Evolutionary conservation across 1,284 basidiomycete genomes (phyloP), one percentile per base, ranked within the genome.

Genomic region (Naganishia cerealis): DNA sequence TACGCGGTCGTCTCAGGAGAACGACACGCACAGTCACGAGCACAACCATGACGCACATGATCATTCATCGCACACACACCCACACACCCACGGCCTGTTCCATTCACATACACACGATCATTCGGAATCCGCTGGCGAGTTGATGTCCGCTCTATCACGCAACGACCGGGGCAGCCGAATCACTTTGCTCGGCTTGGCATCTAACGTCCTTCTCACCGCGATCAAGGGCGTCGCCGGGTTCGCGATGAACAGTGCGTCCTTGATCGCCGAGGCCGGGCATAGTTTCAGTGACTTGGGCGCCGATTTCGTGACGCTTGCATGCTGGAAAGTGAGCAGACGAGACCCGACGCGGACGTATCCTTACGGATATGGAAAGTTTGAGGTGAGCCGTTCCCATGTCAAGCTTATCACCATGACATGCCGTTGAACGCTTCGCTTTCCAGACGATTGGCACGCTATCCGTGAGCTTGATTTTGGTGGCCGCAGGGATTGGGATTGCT

Each of bases 251-350:
- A 94, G 91, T 7, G 93, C 94, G 2, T 88, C 91, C 0, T 82
- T 99, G 59, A 84, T 99, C 10, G 95, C 96, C 2, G 95, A 99
- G 76, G 94, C 95, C 0, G 94, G 91, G 1, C 95, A 99, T 78
- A 92, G 90, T n/a, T 74, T 94, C 53, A 92, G 90, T 71, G 93
- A 91, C 88, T 80, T 94, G 66, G 91, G 90, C 7, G 57, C 79
- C 78, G 96, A 99, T 82, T 87, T 98, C 72, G 92, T 98, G 57
- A 94, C 93, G 1, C 85, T 99, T 21, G 89, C 91, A 73, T 92
- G 90, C 75, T 97, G 94, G 91, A 87, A 87, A 66, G 85, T 96
- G 69, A 93, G 91, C 1, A 86, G 92, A 66, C 87, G 86, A 75
- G 86, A 88, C 21, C 89, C 93, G 2, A 89, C 72, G 59, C 39